These are phyloP conservation scores for Cryptococcus floricola DNA, from an alignment of 1,284 basidiomycete genomes.

Conservation along the genomic window DNA sequence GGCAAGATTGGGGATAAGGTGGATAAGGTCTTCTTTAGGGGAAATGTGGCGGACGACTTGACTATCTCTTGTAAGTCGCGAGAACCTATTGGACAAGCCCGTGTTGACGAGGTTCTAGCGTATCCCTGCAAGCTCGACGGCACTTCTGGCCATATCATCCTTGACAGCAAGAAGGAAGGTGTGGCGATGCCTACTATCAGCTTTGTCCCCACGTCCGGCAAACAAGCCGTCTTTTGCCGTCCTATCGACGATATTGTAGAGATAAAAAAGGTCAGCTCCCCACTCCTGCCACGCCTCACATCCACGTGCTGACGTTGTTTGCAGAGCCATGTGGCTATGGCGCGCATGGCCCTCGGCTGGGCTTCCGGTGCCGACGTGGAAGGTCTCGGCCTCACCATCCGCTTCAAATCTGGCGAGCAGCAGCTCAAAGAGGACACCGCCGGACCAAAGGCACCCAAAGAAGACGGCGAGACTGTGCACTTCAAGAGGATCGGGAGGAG, in stretches of 20 bases:
- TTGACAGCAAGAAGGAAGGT: constrained; percentile 31
- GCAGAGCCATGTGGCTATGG: constrained; percentile 44
- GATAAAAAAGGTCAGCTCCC: constrained; percentile 47
- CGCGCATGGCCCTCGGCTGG: constrained; percentile 49
- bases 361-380: constrained; percentile 48
- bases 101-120: constrained; percentile 19
- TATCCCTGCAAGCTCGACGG: constrained; percentile 47
- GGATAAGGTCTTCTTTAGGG: constrained; percentile 43
- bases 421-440: constrained; percentile 21
- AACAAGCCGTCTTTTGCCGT: constrained; percentile 30
- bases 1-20: constrained; percentile 44
- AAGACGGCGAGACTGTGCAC: constrained; percentile 35
- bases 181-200: constrained; percentile 27
- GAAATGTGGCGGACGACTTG: constrained; percentile 40
- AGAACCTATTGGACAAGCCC: neutral
- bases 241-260: constrained; percentile 49
- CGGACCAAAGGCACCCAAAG: constrained; percentile 6
- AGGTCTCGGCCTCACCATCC: constrained; percentile 43
- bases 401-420: constrained; percentile 34
- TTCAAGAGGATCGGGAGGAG: constrained; percentile 48
- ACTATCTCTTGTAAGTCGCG: constrained; percentile 31
- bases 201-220: constrained; percentile 39
- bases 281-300: neutral
- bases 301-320: neutral
- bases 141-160: constrained; percentile 43